These are phyloP conservation scores for Aspergillus spinulosporus DNA, from an alignment of 2,329 filamentous ascomycete species.

Conservation along the genomic window DNA sequence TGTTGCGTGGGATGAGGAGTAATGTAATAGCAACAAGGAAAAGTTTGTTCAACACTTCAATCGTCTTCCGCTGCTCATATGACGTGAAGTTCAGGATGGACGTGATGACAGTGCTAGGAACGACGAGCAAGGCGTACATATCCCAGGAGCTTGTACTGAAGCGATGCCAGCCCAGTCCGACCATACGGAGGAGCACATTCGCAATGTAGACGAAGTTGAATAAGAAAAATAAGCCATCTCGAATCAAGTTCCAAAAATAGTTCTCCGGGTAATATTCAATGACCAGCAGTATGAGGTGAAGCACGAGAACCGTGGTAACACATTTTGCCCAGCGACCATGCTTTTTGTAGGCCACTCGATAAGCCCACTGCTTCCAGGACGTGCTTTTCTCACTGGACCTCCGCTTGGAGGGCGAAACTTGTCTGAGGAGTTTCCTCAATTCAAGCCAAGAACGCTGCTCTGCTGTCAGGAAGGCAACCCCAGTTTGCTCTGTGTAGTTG, in stretches of 20 bases:
- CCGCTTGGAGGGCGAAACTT: constrained; percentile 92
- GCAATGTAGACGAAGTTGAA: constrained; percentile 80
- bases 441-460: constrained; percentile 98
- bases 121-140: constrained; percentile 77
- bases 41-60: constrained; percentile 84
- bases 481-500: constrained; percentile 98
- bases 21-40: constrained; percentile 89
- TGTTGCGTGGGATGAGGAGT: constrained; percentile 90
- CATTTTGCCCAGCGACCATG: constrained; percentile 85
- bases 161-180: constrained; percentile 86
- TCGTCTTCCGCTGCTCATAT: constrained; percentile 54
- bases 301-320: constrained; percentile 74
- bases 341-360: constrained; percentile 90
- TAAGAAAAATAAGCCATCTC: constrained; percentile 75
- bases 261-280: constrained; percentile 82
- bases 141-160: constrained; percentile 96
- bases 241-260: constrained; percentile 65
- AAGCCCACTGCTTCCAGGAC: constrained; percentile 89
- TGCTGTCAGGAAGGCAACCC: constrained; percentile 90
- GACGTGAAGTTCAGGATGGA: constrained; percentile 72
- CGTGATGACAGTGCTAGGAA: constrained; percentile 78
- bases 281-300: constrained; percentile 81
- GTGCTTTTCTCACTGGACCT: constrained; percentile 75
- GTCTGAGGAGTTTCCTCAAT: constrained; percentile 82
- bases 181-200: constrained; percentile 80